Base-by-base conservation (phyloP, 495 filamentous ascomycete genomes). In the Neurospora sublineolata region DNA sequence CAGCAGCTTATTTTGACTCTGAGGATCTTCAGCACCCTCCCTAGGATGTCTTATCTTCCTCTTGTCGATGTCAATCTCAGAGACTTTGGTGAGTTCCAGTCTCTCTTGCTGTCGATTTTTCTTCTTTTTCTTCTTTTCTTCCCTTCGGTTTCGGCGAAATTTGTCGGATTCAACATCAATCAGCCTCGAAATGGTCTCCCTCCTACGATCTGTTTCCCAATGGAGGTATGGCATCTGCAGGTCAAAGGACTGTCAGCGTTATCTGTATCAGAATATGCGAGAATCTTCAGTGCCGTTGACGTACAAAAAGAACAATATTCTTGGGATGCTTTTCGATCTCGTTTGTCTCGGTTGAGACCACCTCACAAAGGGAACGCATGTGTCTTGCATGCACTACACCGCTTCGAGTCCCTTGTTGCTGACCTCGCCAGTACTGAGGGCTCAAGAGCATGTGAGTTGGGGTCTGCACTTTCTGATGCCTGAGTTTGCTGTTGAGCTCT, bases 141-240 rank as follows among this genome's bases (percentile, higher is more conserved):
- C 60, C 64, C 75, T 67, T 23, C 68, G 70, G 2, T 18, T 44
- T 27, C 8, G 68, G 1, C 70, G 73, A 3, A 75, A 39, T 1
- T 75, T 70, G 12, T 69, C 69, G 3, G 46, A 70, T 70, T 74
- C 76, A 9, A n/a, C 38, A 16, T 44, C 72, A 42, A 73, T 71
- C 68, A 33, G 72, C 10, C 75, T 73, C 30, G 78, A 68, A 18
- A 73, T 75, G 67, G 73, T 73, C 69, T 71, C 83, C 73, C 81
- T 76, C 69, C 80, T 85, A 36, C 80, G 75, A 68, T 80, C 82
- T 38, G 87, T 90, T 41, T 92, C 90, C 76, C 89, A 92, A 74
- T 91, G 88, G 4, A 92, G 79, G 72, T 90, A 92, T 2, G 89
- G 89, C 88, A 91, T 91, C 82, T 83, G 0, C 44, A 23, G 1